Base-by-base conservation (phyloP, 768 basidiomycete genomes). In the Leccinum ochraceum region DNA sequence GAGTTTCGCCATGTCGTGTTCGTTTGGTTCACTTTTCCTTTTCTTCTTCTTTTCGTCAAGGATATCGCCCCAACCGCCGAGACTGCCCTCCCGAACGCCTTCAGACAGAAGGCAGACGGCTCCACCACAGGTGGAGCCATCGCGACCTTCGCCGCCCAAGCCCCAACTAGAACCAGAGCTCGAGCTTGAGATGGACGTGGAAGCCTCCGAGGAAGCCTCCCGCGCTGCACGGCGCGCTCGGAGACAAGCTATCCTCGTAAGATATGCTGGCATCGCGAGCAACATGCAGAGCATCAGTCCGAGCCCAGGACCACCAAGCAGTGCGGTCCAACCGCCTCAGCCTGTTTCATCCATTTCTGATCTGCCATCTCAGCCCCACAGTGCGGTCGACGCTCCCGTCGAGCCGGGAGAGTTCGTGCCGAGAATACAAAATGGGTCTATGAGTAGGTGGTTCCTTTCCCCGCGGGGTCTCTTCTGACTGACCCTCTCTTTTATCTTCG, bases 211-310 rank as follows among this genome's bases (percentile, higher is more conserved):
- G 7, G 89, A 92, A 68, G 80, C 84, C 50, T 75, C 86, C 9
- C 79, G 91, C 36, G 89, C 77, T 6, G 87, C 83, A 30, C 85
- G 90, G 9, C 83, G 88, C 28, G 89, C 89, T 14, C 78, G 76
- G 57, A 86, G 92, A 30, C 85, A 85, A 60, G 92, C 89, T 9
- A 94, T 95, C 58, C 77, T 90, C 48, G 91, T 90, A 57, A 93
- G 91, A 74, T 89, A 92, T 74, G 67, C 79, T 6, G 83, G 82
- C 16, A 74, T 79, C 57, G 72, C 78, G 57, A 82, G 80, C 65
- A 62, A 71, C 17, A 72, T 67, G 61, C 74, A 76, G 58, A 80
- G 81, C 65, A 70, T 79, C 63, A 83, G 82, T 62, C 81, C 84
- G 37, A 85, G 83, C 68, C 83, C 85, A 50, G 82, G 82, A 71